A percentile compares a stretch with the other conserved stretches of the same genome.
Conservation (phyloP, 78 protist genomes). For the Creolimax fragrantissima region DNA sequence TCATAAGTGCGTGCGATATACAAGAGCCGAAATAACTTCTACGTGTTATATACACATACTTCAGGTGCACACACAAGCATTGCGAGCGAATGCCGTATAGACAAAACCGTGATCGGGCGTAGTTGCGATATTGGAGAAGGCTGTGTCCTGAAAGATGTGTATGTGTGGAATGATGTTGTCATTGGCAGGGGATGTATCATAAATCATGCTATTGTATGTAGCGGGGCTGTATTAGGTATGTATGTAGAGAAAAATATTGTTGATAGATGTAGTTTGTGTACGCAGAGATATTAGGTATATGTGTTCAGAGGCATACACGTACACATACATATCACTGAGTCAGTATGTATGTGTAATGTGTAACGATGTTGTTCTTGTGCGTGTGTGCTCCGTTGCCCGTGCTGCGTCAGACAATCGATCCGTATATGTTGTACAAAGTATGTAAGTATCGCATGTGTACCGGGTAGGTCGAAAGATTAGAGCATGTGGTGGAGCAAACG, state of each 20-base stretch:
- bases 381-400: too few species aligned
- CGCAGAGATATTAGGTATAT: background rate
- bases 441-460: too few species aligned
- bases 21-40: too few species aligned
- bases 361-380: too few species aligned
- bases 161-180: background rate
- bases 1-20: too few species aligned
- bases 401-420: too few species aligned
- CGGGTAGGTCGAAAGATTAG: too few species aligned
- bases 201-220: background rate
- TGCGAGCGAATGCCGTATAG: too few species aligned
- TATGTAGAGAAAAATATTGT: background rate
- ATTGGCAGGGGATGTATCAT: too few species aligned
- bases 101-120: background rate
- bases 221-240: background rate
- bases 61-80: background rate
- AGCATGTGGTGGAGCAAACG: too few species aligned
- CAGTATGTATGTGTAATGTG: background rate
- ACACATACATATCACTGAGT: background rate
- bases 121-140: background rate
- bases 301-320: background rate
- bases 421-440: too few species aligned
- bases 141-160: background rate
- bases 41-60: background rate
- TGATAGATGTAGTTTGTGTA: background rate